Percentiles rank a stretch among this genome's conserved stretches.
Conservation (phyloP, 2,329 filamentous ascomycete species). For the Hypoxylon sp. region DNA sequence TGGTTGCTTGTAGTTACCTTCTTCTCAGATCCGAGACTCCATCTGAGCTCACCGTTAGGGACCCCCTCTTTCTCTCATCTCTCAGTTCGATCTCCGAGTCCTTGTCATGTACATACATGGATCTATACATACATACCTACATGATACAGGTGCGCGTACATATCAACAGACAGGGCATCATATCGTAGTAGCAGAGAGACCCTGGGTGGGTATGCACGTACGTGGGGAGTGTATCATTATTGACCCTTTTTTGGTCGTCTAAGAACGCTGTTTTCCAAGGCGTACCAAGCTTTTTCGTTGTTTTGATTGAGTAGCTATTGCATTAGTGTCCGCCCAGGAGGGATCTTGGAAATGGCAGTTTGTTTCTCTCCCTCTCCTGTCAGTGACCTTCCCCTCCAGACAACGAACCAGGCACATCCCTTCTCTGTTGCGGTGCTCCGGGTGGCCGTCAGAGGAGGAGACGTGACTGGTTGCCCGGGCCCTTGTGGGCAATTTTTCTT, state of each 20-base stretch:
- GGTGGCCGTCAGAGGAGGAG: conserved; percentile 29
- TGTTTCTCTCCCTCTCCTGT: conserved; percentile 45
- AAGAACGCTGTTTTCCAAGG: conserved; percentile 48
- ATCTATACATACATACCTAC: conserved; percentile 49
- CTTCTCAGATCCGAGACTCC: conserved; percentile 44
- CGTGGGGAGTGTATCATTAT: conserved; percentile 52
- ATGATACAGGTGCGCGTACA: conserved; percentile 53
- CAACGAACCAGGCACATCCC: conserved; percentile 58
- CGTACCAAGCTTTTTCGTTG: conserved; percentile 53
- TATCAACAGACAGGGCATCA: conserved; percentile 53
- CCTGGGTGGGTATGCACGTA: conserved; percentile 55
- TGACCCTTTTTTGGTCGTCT: conserved; percentile 45
- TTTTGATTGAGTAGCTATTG: conserved; percentile 57
- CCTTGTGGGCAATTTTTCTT: conserved; percentile 44
- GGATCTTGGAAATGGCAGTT: conserved; percentile 51
- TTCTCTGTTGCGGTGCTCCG: conserved; percentile 47
- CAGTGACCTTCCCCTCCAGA: conserved; percentile 47
- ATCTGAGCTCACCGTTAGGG: conserved; percentile 43
- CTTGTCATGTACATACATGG: conserved; percentile 55
- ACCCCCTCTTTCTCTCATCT: conserved; percentile 45
- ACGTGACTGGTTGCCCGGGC: conserved; percentile 48
- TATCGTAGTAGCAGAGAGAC: conserved; percentile 49
- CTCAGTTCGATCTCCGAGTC: conserved; percentile 49
- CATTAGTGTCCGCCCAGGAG: conserved; percentile 58
- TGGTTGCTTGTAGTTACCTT: conserved; percentile 45